phyloP scores from a whole-genome alignment of 2,329 filamentous ascomycete genomes.

The Trichoderma hamatum region DNA sequence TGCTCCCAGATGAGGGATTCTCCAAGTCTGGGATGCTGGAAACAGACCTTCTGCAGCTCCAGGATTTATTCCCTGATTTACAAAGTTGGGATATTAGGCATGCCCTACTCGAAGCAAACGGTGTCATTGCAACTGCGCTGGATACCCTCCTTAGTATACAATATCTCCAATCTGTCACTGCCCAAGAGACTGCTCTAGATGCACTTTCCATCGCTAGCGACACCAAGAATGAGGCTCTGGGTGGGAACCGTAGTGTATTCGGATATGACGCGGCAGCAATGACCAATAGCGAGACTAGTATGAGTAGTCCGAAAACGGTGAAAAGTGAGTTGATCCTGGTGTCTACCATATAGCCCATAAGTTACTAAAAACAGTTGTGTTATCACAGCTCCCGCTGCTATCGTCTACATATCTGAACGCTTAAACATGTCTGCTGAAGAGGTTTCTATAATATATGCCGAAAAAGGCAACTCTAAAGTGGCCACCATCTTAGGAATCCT shows the following conservation, averaged over 20 bases:
- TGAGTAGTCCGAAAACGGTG: not conserved
- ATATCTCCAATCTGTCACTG: conserved; percentile 70
- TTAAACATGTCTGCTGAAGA: conserved; percentile 47
- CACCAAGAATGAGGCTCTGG: conserved; percentile 5
- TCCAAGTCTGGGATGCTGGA: conserved; percentile 53
- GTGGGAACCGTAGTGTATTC: not conserved
- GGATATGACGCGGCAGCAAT: not conserved
- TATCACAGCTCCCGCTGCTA: conserved; percentile 43
- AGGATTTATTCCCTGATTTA: conserved; percentile 71
- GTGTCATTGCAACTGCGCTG: conserved; percentile 70
- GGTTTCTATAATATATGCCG: conserved; percentile 46
- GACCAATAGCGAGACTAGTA: not conserved
- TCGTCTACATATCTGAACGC: conserved; percentile 49
- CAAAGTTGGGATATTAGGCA: conserved; percentile 67
- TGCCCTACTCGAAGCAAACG: conserved; percentile 67
- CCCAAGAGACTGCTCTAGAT: conserved; percentile 75
- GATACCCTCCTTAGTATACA: conserved; percentile 80
- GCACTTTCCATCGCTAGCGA: conserved; percentile 68
- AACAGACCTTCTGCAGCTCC: conserved; percentile 65
- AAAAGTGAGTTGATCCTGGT: conserved; percentile 35
- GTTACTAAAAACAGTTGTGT: not conserved
- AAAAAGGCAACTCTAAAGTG: conserved; percentile 44
- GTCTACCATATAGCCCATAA: not conserved
- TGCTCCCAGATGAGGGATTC: conserved; percentile 34
- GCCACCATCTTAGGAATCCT: conserved; percentile 48